Percentiles rank a stretch among this genome's conserved stretches.
phyloP scores from a whole-genome alignment of 495 filamentous ascomycete genomes.

The Tuber umbilicatum region DNA sequence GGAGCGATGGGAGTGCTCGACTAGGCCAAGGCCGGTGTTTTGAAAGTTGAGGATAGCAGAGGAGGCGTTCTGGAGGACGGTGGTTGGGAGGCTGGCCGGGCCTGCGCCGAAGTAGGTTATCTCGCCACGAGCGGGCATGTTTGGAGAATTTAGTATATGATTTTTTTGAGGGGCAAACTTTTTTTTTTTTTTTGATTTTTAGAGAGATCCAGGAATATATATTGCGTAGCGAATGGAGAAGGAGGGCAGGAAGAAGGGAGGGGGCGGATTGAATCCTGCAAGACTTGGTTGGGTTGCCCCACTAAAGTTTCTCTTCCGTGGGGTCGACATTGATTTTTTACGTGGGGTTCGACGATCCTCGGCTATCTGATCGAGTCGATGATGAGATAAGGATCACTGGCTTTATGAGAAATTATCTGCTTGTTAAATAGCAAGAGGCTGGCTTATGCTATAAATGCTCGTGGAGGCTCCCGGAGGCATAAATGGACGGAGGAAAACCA shows the following conservation, averaged over 20 bases:
- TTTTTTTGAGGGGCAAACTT: conserved; percentile 2
- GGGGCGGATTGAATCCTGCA: no score
- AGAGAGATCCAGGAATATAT: neutral
- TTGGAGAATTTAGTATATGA: neutral
- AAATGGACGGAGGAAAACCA: neutral
- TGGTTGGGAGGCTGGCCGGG: conserved; percentile 72
- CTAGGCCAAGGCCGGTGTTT: conserved; percentile 68
- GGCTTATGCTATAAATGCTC: neutral
- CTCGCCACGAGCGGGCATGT: conserved; percentile 56
- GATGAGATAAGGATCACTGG: neutral
- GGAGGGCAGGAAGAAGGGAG: neutral
- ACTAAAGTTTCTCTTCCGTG: neutral
- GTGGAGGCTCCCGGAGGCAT: neutral
- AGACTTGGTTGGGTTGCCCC: neutral
- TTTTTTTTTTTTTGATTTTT: no score
- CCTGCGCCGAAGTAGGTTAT: conserved; percentile 79
- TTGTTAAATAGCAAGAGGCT: neutral
- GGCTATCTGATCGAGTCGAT: neutral
- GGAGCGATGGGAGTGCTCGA: conserved; percentile 88
- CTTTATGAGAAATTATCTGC: neutral
- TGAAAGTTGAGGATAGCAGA: conserved; percentile 75
- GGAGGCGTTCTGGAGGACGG: conserved; percentile 66
- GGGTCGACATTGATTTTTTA: neutral
- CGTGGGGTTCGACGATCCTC: neutral
- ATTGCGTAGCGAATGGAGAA: neutral